Evolutionary conservation across 2,329 filamentous ascomycete genomes (phyloP).

Genomic region (Ceratocystis colombiana): DNA sequence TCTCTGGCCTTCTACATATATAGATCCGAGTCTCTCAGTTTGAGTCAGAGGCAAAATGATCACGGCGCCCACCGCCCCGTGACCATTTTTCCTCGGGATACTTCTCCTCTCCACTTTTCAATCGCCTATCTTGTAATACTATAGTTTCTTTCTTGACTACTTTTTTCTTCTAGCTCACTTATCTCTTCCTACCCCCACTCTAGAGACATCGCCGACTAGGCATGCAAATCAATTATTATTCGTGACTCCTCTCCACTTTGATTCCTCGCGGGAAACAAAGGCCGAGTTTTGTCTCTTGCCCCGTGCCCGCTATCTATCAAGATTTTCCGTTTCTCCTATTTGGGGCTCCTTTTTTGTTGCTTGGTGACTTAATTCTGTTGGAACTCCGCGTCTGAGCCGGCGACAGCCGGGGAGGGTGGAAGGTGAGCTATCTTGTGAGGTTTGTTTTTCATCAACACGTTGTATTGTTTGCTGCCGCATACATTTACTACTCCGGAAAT

Average conservation of each 20-base stretch:
- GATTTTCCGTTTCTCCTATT: too few species aligned
- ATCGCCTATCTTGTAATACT: neutral
- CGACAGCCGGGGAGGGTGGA: neutral
- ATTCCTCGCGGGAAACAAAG: neutral
- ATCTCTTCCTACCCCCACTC: slow-evolving; percentile 1
- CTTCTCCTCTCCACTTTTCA: neutral
- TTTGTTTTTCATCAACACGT: too few species aligned
- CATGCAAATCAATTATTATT: neutral
- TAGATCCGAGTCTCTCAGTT: too few species aligned
- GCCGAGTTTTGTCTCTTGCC: neutral
- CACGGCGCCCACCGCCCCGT: neutral
- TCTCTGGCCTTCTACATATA: too few species aligned
- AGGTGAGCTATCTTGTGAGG: neutral
- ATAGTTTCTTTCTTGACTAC: neutral
- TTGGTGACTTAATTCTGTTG: too few species aligned
- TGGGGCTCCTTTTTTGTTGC: too few species aligned
- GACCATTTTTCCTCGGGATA: neutral
- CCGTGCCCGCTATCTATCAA: neutral
- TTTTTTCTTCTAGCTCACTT: neutral
- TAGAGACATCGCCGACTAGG: neutral
- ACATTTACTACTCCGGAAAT: neutral
- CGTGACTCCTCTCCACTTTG: neutral
- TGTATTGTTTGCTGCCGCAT: too few species aligned
- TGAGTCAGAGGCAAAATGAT: neutral
- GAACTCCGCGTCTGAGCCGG: too few species aligned